These are phyloP conservation scores for Amanita polypyramis DNA, from an alignment of 768 basidiomycete genomes.

Conservation along the genomic window DNA sequence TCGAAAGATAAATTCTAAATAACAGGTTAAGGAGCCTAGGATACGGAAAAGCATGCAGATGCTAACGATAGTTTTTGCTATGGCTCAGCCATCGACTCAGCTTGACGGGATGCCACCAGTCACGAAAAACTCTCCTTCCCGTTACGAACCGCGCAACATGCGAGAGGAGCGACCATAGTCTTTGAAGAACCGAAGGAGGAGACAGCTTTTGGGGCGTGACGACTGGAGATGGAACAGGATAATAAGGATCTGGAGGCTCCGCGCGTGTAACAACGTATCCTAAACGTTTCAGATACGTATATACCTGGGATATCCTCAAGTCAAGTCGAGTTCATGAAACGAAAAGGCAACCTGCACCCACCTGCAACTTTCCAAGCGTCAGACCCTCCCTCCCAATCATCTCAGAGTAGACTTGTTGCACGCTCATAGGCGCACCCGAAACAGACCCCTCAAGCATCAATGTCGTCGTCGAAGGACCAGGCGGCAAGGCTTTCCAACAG, in stretches of 20 bases:
- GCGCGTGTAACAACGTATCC: slow-evolving; percentile 87
- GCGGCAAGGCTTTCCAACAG: slow-evolving; percentile 47
- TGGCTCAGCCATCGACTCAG: slow-evolving; percentile 37
- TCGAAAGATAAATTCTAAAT: slow-evolving; percentile 54
- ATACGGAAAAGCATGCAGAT: not conserved
- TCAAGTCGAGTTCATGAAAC: no score
- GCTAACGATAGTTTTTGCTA: slow-evolving; percentile 44
- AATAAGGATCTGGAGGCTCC: slow-evolving; percentile 42
- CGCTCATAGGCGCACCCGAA: slow-evolving; percentile 71
- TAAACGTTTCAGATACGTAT: slow-evolving; percentile 82
- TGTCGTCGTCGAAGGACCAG: slow-evolving; percentile 18
- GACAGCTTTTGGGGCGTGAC: slow-evolving; percentile 12
- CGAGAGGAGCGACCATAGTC: slow-evolving; percentile 24
- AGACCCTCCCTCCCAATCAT: slow-evolving; percentile 76
- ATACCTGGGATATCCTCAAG: no score
- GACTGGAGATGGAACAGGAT: slow-evolving; percentile 34
- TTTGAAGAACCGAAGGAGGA: slow-evolving; percentile 22
- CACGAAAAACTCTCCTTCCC: slow-evolving; percentile 24
- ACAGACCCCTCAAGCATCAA: slow-evolving; percentile 20
- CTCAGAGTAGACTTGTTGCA: slow-evolving; percentile 81
- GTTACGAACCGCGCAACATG: slow-evolving; percentile 16
- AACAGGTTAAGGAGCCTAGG: slow-evolving; percentile 1
- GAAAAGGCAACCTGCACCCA: slow-evolving; percentile 15
- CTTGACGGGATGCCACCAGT: slow-evolving; percentile 62
- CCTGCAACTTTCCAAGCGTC: slow-evolving; percentile 84